phyloP scores from a whole-genome alignment of 805 yeast species.

The Nakazawaea siamensis region DNA sequence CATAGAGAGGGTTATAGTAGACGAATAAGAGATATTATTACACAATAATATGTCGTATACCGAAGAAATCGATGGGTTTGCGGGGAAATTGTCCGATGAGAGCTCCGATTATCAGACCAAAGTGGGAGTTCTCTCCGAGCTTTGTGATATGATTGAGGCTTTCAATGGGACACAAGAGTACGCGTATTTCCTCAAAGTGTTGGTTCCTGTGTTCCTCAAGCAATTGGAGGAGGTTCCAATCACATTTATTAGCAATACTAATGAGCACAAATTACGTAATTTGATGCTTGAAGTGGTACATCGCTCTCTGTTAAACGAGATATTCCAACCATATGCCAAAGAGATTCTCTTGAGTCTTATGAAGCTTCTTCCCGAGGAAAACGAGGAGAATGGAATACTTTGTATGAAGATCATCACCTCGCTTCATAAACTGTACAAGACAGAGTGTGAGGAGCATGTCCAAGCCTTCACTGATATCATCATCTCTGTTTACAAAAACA shows the following conservation, averaged over 20 bases:
- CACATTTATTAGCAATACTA: conserved; percentile 55
- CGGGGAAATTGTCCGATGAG: conserved; percentile 48
- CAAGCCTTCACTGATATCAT: conserved; percentile 73
- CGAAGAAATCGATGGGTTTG: conserved; percentile 61
- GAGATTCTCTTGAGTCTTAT: conserved; percentile 53
- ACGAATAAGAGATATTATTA: too few species aligned
- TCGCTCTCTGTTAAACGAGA: conserved; percentile 75
- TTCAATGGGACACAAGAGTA: conserved; percentile 78
- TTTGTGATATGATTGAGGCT: conserved; percentile 80
- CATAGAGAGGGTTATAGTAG: too few species aligned
- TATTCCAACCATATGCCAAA: conserved; percentile 62
- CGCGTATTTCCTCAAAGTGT: conserved; percentile 58
- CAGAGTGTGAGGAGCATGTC: conserved; percentile 58
- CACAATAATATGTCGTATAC: conserved; percentile 35
- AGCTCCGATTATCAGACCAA: conserved; percentile 49
- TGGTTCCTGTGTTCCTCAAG: conserved; percentile 63
- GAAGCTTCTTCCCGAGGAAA: conserved; percentile 59
- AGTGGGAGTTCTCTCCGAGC: conserved; percentile 67
- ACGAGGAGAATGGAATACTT: conserved; percentile 91
- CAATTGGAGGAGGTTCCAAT: conserved; percentile 63
- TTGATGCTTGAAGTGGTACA: conserved; percentile 72
- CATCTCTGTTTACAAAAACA: conserved; percentile 67
- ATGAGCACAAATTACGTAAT: conserved; percentile 73
- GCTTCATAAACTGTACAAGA: conserved; percentile 78
- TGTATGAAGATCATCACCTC: conserved; percentile 84